A percentile compares a stretch with the other conserved stretches of the same genome.
Conservation (phyloP, 805 yeast species). For the Lipomyces yamadae region DNA sequence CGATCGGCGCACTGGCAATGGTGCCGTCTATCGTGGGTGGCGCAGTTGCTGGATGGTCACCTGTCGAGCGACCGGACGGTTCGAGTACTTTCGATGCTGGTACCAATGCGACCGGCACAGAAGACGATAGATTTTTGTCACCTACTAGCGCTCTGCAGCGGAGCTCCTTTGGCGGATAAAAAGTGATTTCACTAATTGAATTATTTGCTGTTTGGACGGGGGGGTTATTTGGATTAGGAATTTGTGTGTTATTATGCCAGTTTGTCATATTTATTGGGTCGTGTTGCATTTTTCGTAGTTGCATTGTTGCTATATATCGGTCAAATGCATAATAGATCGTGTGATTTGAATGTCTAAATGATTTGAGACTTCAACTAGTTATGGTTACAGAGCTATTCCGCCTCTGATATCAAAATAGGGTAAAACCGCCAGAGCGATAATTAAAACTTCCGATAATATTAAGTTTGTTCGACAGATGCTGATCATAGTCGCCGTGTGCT, state of each 20-base stretch:
- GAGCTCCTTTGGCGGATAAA: neutral
- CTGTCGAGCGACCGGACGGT: slow-evolving; percentile 28
- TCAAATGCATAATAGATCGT: neutral
- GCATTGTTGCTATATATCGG: neutral
- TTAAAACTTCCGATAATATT: too few relatives aligned
- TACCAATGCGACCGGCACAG: neutral
- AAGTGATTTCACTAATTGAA: neutral
- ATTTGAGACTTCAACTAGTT: too few relatives aligned
- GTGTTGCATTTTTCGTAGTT: neutral
- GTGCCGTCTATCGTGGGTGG: slow-evolving; percentile 63
- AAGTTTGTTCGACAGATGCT: too few relatives aligned
- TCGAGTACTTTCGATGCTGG: neutral
- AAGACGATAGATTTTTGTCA: slow-evolving; percentile 21
- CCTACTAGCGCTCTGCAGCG: slow-evolving; percentile 15
- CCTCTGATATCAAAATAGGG: too few relatives aligned
- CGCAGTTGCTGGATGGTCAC: slow-evolving; percentile 60
- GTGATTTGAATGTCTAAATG: too few relatives aligned
- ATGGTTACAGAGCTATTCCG: too few relatives aligned
- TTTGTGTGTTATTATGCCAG: neutral
- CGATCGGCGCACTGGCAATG: slow-evolving; percentile 54
- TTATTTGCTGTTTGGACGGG: neutral
- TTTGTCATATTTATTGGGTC: neutral
- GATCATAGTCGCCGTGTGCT: too few relatives aligned
- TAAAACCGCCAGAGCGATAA: too few relatives aligned
- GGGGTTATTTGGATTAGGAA: neutral